These are phyloP conservation scores for Coemansia sp. DNA, from an alignment of 371 early-diverging fungal genomes.

Conservation along the genomic window DNA sequence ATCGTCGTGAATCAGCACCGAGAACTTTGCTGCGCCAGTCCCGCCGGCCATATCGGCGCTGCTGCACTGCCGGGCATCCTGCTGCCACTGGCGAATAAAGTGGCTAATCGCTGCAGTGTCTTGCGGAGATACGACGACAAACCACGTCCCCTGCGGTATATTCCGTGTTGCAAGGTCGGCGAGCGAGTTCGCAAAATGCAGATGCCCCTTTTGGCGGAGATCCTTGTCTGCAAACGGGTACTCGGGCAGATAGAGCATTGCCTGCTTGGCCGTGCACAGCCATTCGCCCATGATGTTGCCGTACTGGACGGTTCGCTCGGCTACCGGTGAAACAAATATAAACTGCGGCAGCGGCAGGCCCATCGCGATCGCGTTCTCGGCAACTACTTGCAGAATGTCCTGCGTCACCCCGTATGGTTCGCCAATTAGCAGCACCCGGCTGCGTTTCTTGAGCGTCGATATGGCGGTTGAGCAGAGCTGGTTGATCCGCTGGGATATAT, in stretches of 20 bases:
- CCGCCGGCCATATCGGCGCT: constrained; percentile 31
- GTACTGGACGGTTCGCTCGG: constrained; percentile 73
- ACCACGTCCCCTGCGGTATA: constrained; percentile 46
- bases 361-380: constrained; percentile 55
- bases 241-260: constrained; percentile 46
- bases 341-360: constrained; percentile 62
- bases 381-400: constrained; percentile 68
- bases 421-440: constrained; percentile 71
- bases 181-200: constrained; percentile 40
- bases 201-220: constrained; percentile 47
- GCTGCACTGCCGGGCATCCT: constrained; percentile 36
- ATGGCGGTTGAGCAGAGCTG: constrained; percentile 47
- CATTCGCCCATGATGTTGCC: constrained; percentile 88
- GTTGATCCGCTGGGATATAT: constrained; percentile 31
- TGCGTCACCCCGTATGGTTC: constrained; percentile 69
- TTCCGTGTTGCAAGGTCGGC: constrained; percentile 27
- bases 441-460: constrained; percentile 59
- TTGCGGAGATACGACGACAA: constrained; percentile 38
- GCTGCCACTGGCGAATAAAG: constrained; percentile 38
- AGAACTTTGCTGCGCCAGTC: constrained; percentile 33
- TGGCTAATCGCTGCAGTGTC: constrained; percentile 30
- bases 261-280: constrained; percentile 53
- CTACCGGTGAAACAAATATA: constrained; percentile 74
- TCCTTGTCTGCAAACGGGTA: constrained; percentile 50
- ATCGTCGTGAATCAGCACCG: constrained; percentile 42